phyloP scores from a whole-genome alignment of 2,329 filamentous ascomycete genomes.

The Alternaria arborescens region DNA sequence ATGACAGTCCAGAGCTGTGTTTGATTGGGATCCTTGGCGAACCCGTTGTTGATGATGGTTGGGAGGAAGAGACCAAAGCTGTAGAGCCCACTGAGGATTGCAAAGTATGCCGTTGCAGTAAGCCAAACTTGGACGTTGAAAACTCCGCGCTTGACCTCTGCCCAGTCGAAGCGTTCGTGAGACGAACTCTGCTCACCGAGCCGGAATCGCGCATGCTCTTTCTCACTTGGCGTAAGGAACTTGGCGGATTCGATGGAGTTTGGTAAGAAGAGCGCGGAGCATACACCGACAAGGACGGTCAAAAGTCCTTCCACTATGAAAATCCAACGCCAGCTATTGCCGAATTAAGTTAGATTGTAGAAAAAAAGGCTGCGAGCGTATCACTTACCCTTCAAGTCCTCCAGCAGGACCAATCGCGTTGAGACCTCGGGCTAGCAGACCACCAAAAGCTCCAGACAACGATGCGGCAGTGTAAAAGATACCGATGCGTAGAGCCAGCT shows the following conservation, averaged over 20 bases:
- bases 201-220: constrained; percentile 58
- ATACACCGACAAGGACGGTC: constrained; percentile 62
- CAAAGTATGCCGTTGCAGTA: constrained; percentile 68
- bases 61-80: constrained; percentile 72
- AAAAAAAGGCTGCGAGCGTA: not conserved
- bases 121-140: constrained; percentile 70
- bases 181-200: constrained; percentile 50
- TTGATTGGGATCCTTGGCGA: constrained; percentile 64
- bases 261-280: constrained; percentile 64
- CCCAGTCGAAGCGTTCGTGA: constrained; percentile 65
- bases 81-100: constrained; percentile 66
- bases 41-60: constrained; percentile 68
- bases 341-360: no score
- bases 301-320: constrained; percentile 67
- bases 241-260: constrained; percentile 63
- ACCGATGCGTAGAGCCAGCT: constrained; percentile 70
- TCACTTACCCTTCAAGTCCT: constrained; percentile 55
- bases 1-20: constrained; percentile 71
- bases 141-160: constrained; percentile 69
- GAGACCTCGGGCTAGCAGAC: constrained; percentile 68
- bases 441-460: constrained; percentile 70
- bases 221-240: constrained; percentile 64
- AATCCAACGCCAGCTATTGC: constrained; percentile 66
- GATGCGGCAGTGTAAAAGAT: constrained; percentile 74
- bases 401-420: constrained; percentile 66